Evolutionary conservation across 768 basidiomycete genomes (phyloP).

Genomic region (Boletus bicolor): DNA sequence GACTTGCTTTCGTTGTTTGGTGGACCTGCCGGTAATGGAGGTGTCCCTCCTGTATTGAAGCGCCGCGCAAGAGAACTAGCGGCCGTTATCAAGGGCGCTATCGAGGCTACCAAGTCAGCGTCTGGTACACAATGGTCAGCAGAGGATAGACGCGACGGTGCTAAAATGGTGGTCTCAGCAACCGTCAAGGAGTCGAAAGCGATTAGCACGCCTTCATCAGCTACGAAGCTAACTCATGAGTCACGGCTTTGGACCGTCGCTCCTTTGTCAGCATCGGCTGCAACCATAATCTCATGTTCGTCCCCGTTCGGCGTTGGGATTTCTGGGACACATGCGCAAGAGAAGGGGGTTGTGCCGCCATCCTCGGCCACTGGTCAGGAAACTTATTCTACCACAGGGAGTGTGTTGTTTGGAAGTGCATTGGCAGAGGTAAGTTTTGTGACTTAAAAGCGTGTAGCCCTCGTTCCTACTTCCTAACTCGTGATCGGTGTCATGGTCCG

Average conservation of each 20-base stretch:
- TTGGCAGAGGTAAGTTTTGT: slow-evolving; percentile 14
- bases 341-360: not conserved
- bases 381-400: slow-evolving; percentile 32
- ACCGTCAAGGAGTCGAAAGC: slow-evolving; percentile 2
- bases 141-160: not conserved
- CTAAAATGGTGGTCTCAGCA: not conserved
- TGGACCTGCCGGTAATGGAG: slow-evolving; percentile 21
- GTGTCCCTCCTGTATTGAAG: slow-evolving; percentile 61
- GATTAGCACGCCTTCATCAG: slow-evolving; percentile 11
- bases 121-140: not conserved
- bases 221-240: slow-evolving; percentile 3
- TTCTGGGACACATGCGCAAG: not conserved
- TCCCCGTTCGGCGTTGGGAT: slow-evolving; percentile 22
- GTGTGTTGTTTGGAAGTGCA: slow-evolving; percentile 45
- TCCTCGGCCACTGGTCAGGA: not conserved
- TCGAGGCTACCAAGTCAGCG: slow-evolving; percentile 24
- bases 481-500: not conserved
- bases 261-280: slow-evolving; percentile 1
- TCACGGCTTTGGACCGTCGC: slow-evolving; percentile 20
- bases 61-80: slow-evolving; percentile 61
- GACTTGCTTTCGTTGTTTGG: slow-evolving; percentile 58
- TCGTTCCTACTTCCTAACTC: not conserved
- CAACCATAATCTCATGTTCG: slow-evolving; percentile 21
- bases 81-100: slow-evolving; percentile 53
- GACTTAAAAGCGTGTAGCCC: slow-evolving; percentile 5